Base-by-base conservation (phyloP, 2,329 filamentous ascomycete genomes). In the Aspergillaceae sp. region DNA sequence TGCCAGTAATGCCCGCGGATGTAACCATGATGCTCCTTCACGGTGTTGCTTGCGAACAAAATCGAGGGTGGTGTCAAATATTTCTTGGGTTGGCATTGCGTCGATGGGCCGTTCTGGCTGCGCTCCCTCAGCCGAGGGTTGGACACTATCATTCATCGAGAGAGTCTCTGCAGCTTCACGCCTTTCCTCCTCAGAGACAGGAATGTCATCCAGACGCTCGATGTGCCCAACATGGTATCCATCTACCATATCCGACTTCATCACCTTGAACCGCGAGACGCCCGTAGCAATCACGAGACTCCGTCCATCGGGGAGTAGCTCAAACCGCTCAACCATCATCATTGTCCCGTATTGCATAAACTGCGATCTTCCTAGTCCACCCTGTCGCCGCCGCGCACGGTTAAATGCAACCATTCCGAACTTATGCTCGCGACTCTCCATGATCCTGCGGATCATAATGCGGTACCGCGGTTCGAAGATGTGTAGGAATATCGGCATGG, bases 381-480 rank as follows among this genome's bases (percentile, higher is more conserved):
- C 76, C 64, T 82, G 78, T 4, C 70, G 60, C 48, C 72, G 64
- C 27, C 70, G 66, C n/a, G 66, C 66, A 40, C 73, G 71, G 54
- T 83, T 86, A 51, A 82, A 82, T 59, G 87, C 76, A 11, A 94
- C 77, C 86, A 95, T 94, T 27, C 90, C 90, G 59, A 96, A 95
- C 27, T 80, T 86, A 9, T 79, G 74, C 49, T 84, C 79, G 0
- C 82, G 80, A 46, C 58, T 72, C 51, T 89, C 84, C 44, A 94
- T 71, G 0, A 81, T 84, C 33, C 88, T 79, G 41, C 84, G 78
- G 34, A 95, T 84, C 87, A 95, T 92, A n/a, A 92, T 74, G 5
- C 87, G 80, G 62, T 95, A 95, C 5, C 86, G 78, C n/a, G 87
- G 86, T 63, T 95, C 90, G 60, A 94, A 95, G n/a, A 96, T 79